Percentiles rank a stretch among this genome's conserved stretches.
These are phyloP conservation scores for Pinus tabuliformis DNA, from an alignment of 75 land plant species.

Conservation along the genomic window DNA sequence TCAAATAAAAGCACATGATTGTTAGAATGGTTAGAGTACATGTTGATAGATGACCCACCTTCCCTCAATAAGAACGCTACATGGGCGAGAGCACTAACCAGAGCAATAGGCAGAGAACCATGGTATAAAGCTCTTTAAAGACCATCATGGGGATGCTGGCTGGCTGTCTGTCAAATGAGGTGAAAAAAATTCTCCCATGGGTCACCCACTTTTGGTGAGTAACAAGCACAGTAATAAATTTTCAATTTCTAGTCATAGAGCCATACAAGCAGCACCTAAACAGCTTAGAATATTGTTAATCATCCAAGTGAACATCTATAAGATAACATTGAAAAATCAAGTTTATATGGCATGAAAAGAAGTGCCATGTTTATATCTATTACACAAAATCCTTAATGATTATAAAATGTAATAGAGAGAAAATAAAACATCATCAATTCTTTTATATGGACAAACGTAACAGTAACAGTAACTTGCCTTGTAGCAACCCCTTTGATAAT, in stretches of 20 bases:
- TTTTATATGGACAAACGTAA: neutral
- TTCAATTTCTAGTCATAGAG: neutral
- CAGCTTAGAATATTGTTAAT: neutral
- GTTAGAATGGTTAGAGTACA: no score
- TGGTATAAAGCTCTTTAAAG: no score
- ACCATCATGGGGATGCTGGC: no score
- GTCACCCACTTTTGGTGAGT: no score
- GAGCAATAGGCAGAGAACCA: no score
- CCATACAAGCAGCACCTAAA: neutral
- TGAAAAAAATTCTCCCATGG: no score
- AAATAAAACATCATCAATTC: neutral
- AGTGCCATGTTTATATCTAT: neutral
- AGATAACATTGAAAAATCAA: neutral
- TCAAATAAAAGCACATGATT: no score
- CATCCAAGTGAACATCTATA: neutral
- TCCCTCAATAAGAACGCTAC: no score
- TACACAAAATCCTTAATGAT: neutral
- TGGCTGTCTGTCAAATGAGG: no score
- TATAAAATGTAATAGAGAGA: neutral
- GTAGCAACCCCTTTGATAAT: conserved; percentile 42
- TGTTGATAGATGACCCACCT: no score
- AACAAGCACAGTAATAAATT: no score
- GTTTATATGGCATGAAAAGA: neutral
- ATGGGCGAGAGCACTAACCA: no score
- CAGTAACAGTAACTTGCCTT: conserved; percentile 45